phyloP scores from a whole-genome alignment of 1,284 basidiomycete species.

The Cutaneotrichosporon mucoides region DNA sequence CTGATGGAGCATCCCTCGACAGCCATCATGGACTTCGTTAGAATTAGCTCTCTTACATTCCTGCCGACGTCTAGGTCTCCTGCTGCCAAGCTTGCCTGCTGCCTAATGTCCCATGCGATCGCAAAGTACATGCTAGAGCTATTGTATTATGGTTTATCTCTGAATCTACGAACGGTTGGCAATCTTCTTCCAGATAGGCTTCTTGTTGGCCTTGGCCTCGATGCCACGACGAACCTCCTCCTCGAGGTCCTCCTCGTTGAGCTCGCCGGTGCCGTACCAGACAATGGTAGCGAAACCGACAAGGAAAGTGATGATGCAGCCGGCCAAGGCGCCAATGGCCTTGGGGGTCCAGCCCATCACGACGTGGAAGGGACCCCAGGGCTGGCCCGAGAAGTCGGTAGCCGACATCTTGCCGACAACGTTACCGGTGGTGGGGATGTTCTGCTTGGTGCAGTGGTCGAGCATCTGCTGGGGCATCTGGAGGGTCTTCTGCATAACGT shows the following conservation, averaged over 20 bases:
- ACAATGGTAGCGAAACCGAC: slow-evolving; percentile 73
- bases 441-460: slow-evolving; percentile 67
- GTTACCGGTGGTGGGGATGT: slow-evolving; percentile 66
- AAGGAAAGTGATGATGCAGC: slow-evolving; percentile 75
- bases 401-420: slow-evolving; percentile 47
- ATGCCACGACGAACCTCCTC: slow-evolving; percentile 58
- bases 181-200: slow-evolving; percentile 20
- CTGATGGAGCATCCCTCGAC: too few species aligned
- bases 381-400: slow-evolving; percentile 53
- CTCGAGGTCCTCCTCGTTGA: slow-evolving; percentile 73
- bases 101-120: background rate
- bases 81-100: too few species aligned
- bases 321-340: slow-evolving; percentile 78
- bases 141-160: background rate
- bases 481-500: slow-evolving; percentile 38
- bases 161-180: background rate
- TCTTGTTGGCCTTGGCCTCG: slow-evolving; percentile 58
- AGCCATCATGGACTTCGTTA: too few species aligned
- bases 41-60: too few species aligned
- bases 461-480: slow-evolving; percentile 39
- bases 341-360: slow-evolving; percentile 65
- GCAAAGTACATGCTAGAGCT: slow-evolving; percentile 1
- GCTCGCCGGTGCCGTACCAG: slow-evolving; percentile 72
- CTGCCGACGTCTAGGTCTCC: too few species aligned
- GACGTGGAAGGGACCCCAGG: slow-evolving; percentile 64